These are phyloP conservation scores for Orbilia blumenaviensis DNA, from an alignment of 2,329 filamentous ascomycete genomes.

Conservation along the genomic window DNA sequence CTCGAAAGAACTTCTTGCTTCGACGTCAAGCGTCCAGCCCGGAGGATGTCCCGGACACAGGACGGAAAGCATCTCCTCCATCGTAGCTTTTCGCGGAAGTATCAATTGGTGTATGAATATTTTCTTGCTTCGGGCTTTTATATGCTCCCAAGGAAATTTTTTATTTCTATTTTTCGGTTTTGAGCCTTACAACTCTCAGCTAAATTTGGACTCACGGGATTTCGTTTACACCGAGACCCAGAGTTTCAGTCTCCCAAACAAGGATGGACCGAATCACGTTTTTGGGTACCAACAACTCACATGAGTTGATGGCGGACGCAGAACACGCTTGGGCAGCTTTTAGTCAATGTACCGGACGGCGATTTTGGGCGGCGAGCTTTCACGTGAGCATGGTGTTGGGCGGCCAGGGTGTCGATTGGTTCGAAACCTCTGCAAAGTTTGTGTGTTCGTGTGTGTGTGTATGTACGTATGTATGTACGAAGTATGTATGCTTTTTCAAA, in stretches of 20 bases:
- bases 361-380: slow-evolving; percentile 50
- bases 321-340: slow-evolving; percentile 52
- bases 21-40: slow-evolving; percentile 33
- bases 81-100: slow-evolving; percentile 30
- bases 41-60: slow-evolving; percentile 24
- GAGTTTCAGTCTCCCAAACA: slow-evolving; percentile 53
- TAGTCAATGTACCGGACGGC: slow-evolving; percentile 50
- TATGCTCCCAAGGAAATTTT: slow-evolving; percentile 38
- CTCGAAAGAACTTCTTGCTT: slow-evolving; percentile 36
- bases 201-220: slow-evolving; percentile 52
- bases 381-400: slow-evolving; percentile 49
- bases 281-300: slow-evolving; percentile 53
- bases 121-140: slow-evolving; percentile 35
- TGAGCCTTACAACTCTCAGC: slow-evolving; percentile 1
- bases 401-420: slow-evolving; percentile 51
- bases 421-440: slow-evolving; percentile 50
- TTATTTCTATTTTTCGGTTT: neutral
- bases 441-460: too few relatives aligned
- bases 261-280: slow-evolving; percentile 54
- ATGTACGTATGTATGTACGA: too few relatives aligned
- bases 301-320: slow-evolving; percentile 54
- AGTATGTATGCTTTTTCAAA: slow-evolving; percentile 25
- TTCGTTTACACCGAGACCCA: slow-evolving; percentile 52
- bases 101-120: slow-evolving; percentile 17
- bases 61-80: slow-evolving; percentile 28